phyloP scores from a whole-genome alignment of 345 rosid species.

The Arabidopsis thaliana region DNA sequence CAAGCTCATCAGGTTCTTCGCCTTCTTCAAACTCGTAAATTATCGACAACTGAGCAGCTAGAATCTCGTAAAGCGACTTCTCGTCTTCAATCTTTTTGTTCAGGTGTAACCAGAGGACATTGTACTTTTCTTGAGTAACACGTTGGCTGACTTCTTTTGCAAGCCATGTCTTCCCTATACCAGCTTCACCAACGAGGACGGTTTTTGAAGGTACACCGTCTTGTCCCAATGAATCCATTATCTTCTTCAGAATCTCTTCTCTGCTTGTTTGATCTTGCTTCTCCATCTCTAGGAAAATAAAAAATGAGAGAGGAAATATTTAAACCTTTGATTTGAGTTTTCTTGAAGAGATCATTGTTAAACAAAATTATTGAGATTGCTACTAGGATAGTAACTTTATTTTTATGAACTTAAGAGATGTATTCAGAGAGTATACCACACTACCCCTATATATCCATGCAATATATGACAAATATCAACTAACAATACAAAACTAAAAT shows the following conservation, averaged over 20 bases:
- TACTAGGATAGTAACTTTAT: neutral
- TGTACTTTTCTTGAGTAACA: neutral
- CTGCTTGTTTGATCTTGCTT: conserved; percentile 7
- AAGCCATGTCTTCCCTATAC: conserved; percentile 48
- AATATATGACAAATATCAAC: neutral
- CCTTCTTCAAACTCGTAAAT: conserved; percentile 43
- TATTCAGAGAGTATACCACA: neutral
- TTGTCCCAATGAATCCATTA: neutral
- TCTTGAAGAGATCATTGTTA: neutral
- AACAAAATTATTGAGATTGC: too few species aligned
- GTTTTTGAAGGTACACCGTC: conserved; percentile 23
- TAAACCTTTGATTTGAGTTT: conserved; percentile 6
- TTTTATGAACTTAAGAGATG: neutral
- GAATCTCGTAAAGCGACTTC: conserved; percentile 35
- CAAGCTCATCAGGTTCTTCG: conserved; percentile 22
- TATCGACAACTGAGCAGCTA: conserved; percentile 50
- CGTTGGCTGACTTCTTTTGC: conserved; percentile 30
- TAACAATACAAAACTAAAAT: neutral
- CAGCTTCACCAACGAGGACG: conserved; percentile 44
- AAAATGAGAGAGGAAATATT: neutral
- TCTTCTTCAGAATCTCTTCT: conserved; percentile 9
- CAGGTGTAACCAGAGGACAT: conserved; percentile 43
- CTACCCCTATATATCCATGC: neutral
- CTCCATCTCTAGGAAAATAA: conserved; percentile 21
- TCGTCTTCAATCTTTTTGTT: conserved; percentile 19